Percentiles rank a stretch among this genome's conserved stretches.
These are phyloP conservation scores for Takashimella koratensis DNA, from an alignment of 1,284 basidiomycete genomes.

Conservation along the genomic window DNA sequence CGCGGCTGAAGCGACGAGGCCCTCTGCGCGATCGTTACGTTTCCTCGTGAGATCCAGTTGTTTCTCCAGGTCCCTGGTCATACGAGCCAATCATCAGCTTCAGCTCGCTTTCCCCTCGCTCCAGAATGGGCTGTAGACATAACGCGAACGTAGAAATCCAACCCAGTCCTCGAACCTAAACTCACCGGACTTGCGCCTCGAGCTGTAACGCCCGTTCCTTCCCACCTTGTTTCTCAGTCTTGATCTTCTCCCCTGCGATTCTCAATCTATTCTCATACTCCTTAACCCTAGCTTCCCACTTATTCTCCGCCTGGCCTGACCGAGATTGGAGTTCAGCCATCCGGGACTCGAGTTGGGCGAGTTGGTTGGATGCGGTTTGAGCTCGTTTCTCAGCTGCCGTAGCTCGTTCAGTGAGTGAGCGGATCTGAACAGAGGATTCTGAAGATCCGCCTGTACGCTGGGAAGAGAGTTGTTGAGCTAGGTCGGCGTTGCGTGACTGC, in stretches of 20 bases:
- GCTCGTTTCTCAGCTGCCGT: constrained; percentile 77
- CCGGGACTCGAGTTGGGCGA: constrained; percentile 76
- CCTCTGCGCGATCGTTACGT: constrained; percentile 39
- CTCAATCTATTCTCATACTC: constrained; percentile 82
- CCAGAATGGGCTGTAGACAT: too few species aligned
- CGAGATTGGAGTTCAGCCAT: constrained; percentile 68
- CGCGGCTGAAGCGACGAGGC: constrained; percentile 37
- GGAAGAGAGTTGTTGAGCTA: constrained; percentile 67
- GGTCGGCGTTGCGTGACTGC: constrained; percentile 69
- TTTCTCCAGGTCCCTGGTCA: constrained; percentile 38
- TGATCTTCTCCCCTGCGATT: constrained; percentile 87
- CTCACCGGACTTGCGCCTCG: constrained; percentile 46
- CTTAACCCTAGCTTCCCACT: constrained; percentile 88
- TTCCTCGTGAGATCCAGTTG: constrained; percentile 37
- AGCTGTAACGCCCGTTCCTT: constrained; percentile 67
- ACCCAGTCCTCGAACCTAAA: too few species aligned
- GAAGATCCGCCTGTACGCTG: constrained; percentile 22
- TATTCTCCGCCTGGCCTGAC: constrained; percentile 65
- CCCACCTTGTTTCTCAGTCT: constrained; percentile 88
- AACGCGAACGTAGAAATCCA: too few species aligned
- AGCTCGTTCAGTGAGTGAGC: constrained; percentile 66
- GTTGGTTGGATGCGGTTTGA: constrained; percentile 74
- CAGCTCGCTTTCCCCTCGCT: too few species aligned
- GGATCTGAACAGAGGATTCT: constrained; percentile 58
- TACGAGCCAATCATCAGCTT: constrained; percentile 2